A percentile compares a stretch with the other conserved stretches of the same genome.
Conservation (phyloP, 371 early-diverging fungal genomes). For the Mortierella sp. region DNA sequence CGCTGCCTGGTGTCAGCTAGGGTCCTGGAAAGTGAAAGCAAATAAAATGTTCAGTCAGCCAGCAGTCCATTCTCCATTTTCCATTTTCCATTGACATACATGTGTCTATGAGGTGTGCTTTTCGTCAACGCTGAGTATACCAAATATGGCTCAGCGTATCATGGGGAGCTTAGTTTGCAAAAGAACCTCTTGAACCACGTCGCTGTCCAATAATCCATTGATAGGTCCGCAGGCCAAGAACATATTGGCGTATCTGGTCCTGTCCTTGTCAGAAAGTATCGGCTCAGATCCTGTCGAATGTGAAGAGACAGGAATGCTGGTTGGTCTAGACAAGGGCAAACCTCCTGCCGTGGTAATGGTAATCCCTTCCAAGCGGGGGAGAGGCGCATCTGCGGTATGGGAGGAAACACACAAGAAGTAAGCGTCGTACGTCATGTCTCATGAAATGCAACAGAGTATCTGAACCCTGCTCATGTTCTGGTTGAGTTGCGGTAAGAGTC, state of each 20-base stretch:
- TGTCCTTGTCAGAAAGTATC: conserved; percentile 66
- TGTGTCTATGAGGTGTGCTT: neutral
- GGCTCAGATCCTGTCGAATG: conserved; percentile 45
- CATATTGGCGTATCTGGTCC: conserved; percentile 41
- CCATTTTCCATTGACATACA: too few relatives aligned
- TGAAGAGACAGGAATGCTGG: conserved; percentile 37
- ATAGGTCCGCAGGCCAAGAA: neutral
- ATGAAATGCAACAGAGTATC: neutral
- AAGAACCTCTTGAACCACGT: neutral
- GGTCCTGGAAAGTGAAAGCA: neutral
- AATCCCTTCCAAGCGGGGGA: conserved; percentile 44
- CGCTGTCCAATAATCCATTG: neutral
- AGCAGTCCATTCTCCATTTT: too few relatives aligned
- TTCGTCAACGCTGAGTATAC: neutral
- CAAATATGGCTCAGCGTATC: neutral
- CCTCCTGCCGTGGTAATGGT: conserved; percentile 32
- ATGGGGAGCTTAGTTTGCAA: neutral
- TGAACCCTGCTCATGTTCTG: neutral
- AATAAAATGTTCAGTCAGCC: neutral
- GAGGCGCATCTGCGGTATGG: conserved; percentile 27
- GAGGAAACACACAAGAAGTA: neutral
- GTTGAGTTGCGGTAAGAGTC: neutral
- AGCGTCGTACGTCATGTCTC: neutral
- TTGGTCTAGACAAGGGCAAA: conserved; percentile 7
- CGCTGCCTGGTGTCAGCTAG: neutral